Base-by-base conservation (phyloP, 495 filamentous ascomycete genomes). In the Trichoderma orchidacearum region DNA sequence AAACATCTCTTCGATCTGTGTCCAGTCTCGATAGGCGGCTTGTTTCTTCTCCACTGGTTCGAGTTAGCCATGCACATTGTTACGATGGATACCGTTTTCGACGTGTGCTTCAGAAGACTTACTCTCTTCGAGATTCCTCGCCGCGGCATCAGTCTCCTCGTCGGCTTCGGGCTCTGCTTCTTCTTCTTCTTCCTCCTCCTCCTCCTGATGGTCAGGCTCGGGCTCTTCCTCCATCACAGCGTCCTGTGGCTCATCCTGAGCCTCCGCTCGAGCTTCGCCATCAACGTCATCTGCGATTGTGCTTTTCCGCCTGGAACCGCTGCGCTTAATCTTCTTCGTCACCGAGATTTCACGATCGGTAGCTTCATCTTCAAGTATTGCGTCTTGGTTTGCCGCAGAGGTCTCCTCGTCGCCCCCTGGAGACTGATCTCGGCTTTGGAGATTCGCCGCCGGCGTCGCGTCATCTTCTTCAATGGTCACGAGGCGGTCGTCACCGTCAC, bases 1-100 rank as follows among this genome's bases (percentile, higher is more conserved):
- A 69, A 96, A 97, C 60, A 90, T 83, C 64, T 81, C 82, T 67
- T 97, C 92, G 51, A 97, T 83, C 23, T 78, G 75, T 13, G 78
- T 73, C 25, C 96, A 72, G 45, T 89, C 83, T 45, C 91, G 87
- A 75, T 90, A 84, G 0, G 92, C 92, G 30, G 80, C 78, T 64
- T 82, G 85, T 68, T 90, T 91, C 63, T 82, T 86, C 56, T 84
- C 77, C 51, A 85, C 92, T 96, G 64, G 53, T 56, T 30, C 58
- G 12, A 15, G 64, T 85, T 62, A 85, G 77, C n/a, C 61, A 53
- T 48, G 3, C 17, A 13, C n/a, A 17, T 29, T 5, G 3, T 36
- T n/a, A n/a, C 32, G 9, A 36, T 9, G n/a, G n/a, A n/a, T n/a
- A n/a, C 32, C n/a, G 32, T 36, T n/a, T 8, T n/a, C 32, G n/a